Evolutionary conservation across 1,284 basidiomycete genomes (phyloP).

Genomic region (Leccinum subrobustum): DNA sequence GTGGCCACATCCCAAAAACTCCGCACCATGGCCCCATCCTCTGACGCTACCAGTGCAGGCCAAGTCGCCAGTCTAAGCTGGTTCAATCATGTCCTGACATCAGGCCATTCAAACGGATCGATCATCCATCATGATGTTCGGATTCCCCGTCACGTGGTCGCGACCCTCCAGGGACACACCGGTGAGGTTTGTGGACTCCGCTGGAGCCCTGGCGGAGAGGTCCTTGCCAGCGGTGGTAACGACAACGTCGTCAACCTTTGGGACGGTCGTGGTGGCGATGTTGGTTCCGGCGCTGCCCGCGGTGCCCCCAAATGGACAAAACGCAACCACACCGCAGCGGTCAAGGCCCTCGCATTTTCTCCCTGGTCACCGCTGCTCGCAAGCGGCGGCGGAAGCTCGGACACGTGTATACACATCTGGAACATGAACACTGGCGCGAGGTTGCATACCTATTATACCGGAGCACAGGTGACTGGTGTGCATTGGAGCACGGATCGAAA

Average conservation of each 20-base stretch:
- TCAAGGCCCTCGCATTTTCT: conserved; percentile 97
- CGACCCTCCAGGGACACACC: conserved; percentile 84
- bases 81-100: conserved; percentile 84
- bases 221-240: conserved; percentile 93
- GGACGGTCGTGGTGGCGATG: conserved; percentile 80
- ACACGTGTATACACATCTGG: conserved; percentile 94
- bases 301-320: conserved; percentile 87
- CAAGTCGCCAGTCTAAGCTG: conserved; percentile 84
- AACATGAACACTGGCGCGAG: conserved; percentile 88
- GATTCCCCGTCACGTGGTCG: conserved; percentile 83
- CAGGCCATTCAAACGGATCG: conserved; percentile 87
- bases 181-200: conserved; percentile 87
- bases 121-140: conserved; percentile 96
- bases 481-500: conserved; percentile 89
- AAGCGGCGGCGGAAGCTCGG: conserved; percentile 92
- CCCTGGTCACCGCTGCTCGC: conserved; percentile 94
- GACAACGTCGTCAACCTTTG: conserved; percentile 97
- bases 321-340: conserved; percentile 90
- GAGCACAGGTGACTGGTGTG: conserved; percentile 90
- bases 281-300: conserved; percentile 50
- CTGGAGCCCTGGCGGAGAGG: conserved; percentile 82
- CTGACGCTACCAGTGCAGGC: conserved; percentile 36
- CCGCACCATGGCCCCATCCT: conserved; percentile 73
- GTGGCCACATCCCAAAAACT: conserved; percentile 78
- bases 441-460: conserved; percentile 79